Evolutionary conservation across 352 stramenopile species (phyloP).

Genomic region (Pythium plurisporium): DNA sequence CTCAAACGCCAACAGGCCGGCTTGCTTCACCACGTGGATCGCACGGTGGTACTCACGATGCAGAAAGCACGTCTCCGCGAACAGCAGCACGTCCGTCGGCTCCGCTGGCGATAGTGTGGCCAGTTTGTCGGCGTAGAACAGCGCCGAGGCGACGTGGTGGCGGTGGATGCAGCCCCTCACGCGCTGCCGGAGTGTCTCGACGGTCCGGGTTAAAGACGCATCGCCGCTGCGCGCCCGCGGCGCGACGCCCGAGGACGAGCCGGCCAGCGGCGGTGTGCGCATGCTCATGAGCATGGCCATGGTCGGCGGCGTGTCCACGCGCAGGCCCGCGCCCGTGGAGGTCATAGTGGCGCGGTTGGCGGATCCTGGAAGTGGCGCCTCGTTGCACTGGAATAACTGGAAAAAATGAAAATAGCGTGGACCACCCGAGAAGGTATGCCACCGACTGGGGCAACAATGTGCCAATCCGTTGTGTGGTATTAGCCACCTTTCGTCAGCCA

Average conservation of each 20-base stretch:
- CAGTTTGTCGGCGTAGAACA: constrained; percentile 84
- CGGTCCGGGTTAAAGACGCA: background rate
- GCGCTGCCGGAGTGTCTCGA: constrained; percentile 35
- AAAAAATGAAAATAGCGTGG: background rate
- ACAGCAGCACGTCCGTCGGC: constrained; percentile 59
- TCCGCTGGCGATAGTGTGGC: constrained; percentile 47
- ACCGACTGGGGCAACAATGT: background rate
- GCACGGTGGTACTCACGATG: constrained; percentile 71
- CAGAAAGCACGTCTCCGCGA: constrained; percentile 67
- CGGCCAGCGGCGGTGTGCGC: constrained; percentile 8
- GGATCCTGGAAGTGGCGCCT: background rate
- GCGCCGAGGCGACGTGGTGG: constrained; percentile 47
- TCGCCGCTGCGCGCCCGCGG: background rate
- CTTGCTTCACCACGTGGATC: constrained; percentile 65
- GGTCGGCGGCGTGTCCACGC: constrained; percentile 16
- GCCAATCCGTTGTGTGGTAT: no score
- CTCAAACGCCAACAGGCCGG: constrained; percentile 36
- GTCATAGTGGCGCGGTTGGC: background rate
- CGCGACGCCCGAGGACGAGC: background rate
- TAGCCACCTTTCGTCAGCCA: no score
- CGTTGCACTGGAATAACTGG: background rate
- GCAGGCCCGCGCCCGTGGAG: background rate
- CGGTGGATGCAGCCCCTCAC: constrained; percentile 43
- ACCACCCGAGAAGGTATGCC: background rate
- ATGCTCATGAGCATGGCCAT: constrained; percentile 17